Conservation (phyloP, 225 moss, liverwort and hornwort genomes). For the Asterella californica region DNA sequence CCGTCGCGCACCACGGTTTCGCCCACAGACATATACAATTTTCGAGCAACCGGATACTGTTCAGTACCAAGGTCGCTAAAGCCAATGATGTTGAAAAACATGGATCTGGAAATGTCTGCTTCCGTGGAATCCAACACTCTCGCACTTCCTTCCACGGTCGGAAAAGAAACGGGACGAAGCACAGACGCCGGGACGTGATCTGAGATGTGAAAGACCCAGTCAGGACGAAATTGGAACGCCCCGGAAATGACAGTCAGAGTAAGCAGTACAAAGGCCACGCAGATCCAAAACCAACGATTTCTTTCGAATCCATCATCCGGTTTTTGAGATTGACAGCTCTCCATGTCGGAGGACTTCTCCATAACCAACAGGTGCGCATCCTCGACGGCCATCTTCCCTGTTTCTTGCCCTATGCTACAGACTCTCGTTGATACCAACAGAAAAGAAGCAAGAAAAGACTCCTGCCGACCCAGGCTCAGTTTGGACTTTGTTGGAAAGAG, state of each 20-base stretch:
- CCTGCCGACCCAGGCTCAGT: not conserved
- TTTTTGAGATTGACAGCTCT: not conserved
- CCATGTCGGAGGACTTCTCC: not conserved
- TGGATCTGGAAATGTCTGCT: not conserved
- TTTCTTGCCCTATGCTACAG: not conserved
- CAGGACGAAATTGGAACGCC: not conserved
- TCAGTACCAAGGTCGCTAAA: not conserved
- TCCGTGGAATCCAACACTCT: no score
- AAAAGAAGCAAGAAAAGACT: not conserved
- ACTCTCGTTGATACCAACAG: not conserved
- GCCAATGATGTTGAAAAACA: not conserved
- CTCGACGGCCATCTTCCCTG: not conserved
- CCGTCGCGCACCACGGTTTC: constrained; percentile 25
- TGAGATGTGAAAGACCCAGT: no score
- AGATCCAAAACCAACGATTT: constrained; percentile 15
- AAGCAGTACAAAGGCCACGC: not conserved
- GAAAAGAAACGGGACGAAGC: not conserved
- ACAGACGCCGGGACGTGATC: not conserved
- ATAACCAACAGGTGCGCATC: not conserved
- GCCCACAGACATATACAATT: constrained; percentile 11
- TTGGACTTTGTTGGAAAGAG: not conserved
- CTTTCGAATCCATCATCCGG: not conserved
- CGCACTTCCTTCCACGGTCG: not conserved
- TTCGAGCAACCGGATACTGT: not conserved
- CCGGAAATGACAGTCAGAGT: constrained; percentile 6